Base-by-base conservation (phyloP, 139 green algal genomes). In the Haematococcus lacustris region DNA sequence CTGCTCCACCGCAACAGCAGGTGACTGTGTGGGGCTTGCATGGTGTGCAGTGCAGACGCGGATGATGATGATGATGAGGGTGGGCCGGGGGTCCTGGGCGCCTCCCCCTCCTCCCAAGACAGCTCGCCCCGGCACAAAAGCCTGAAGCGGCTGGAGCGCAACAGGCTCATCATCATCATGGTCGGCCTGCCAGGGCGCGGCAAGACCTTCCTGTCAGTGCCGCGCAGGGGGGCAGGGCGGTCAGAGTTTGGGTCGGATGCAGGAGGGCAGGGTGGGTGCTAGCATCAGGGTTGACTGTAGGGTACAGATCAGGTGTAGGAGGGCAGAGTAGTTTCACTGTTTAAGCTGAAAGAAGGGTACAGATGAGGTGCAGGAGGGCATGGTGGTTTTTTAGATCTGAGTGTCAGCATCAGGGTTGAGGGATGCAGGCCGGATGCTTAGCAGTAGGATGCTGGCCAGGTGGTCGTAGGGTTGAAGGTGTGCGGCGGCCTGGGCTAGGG, bases 201-300 rank as follows among this genome's bases (percentile, higher is more conserved):
- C 51, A 98, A 98, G 78, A 97, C 93, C 0, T 98, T 97, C 77
- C 78, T 96, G 28, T 94, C 9, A 68, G 61, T 28, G 33, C 25
- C n/a, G 57, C 57, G 23, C 57, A 30, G 32, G 17, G 28, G 9
- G 57, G 13, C 57, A 64, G 4, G 13, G 57, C 57, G n/a, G 23
- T 30, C 28, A 13, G 57, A 33, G 57, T 13, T 35, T 13, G 28
- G 28, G 57, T 33, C 9, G 57, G 32, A 13, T 35, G 57, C 28
- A 65, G 5, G 25, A 5, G 9, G 9, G 17, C 21, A 37, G 25
- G 21, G 5, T 65, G 17, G 25, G 57, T n/a, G 28, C 57, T 13
- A 33, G n/a, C n/a, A 33, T 33, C 5, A 35, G 57, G 17, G 25
- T 65, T 13, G 5, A 65, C 17, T 65, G 5, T 65, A 37, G 32